Conservation (phyloP, 768 basidiomycete species). For the Suillus placidus region DNA sequence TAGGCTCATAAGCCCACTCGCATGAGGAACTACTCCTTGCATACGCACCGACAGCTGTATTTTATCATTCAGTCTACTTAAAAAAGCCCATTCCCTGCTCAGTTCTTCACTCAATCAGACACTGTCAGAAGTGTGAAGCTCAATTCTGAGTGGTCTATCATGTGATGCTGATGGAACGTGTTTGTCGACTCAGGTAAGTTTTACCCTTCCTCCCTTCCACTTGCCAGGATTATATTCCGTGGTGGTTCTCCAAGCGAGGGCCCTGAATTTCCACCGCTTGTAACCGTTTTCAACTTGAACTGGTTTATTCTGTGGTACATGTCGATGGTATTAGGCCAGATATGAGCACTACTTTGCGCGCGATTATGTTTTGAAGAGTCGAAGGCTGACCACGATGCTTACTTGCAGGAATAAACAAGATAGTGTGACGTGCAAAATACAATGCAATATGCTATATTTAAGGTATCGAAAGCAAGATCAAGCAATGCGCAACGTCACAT, state of each 20-base stretch:
- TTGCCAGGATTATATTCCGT: slow-evolving; percentile 65
- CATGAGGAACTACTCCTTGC: slow-evolving; percentile 47
- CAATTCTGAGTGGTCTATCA: background rate
- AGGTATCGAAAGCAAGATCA: background rate
- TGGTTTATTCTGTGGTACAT: slow-evolving; percentile 53
- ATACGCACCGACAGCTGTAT: slow-evolving; percentile 26
- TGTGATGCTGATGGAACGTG: background rate
- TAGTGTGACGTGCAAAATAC: background rate
- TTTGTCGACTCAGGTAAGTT: slow-evolving; percentile 32
- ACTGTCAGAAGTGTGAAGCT: background rate
- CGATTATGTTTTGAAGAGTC: background rate
- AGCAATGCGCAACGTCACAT: slow-evolving; percentile 43
- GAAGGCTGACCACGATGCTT: background rate
- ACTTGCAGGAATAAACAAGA: background rate
- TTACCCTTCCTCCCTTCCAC: slow-evolving; percentile 6
- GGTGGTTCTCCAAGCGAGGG: slow-evolving; percentile 46
- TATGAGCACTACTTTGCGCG: slow-evolving; percentile 56
- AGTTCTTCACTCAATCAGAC: background rate
- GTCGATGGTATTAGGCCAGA: slow-evolving; percentile 87
- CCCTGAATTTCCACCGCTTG: slow-evolving; percentile 36
- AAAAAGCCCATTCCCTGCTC: slow-evolving; percentile 9
- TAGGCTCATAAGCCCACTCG: slow-evolving; percentile 93
- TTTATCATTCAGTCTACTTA: slow-evolving; percentile 27
- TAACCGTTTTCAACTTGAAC: slow-evolving; percentile 48
- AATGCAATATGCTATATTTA: background rate